Percentiles rank a stretch among this genome's conserved stretches.
phyloP scores from a whole-genome alignment of 1,284 basidiomycete genomes.

The Austropuccinia psidii region DNA sequence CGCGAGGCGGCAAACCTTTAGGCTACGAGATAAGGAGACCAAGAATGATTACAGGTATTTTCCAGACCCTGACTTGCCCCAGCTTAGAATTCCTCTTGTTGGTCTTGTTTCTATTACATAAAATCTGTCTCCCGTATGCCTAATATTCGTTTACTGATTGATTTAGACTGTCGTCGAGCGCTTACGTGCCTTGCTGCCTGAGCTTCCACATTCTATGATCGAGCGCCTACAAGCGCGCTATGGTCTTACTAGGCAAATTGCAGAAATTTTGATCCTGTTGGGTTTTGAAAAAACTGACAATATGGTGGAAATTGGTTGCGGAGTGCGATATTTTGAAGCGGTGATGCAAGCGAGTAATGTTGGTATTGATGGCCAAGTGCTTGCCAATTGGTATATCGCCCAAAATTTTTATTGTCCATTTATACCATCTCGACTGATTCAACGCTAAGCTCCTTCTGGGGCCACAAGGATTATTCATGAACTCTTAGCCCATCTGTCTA shows the following conservation, averaged over 20 bases:
- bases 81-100: constrained; percentile 55
- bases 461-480: constrained; percentile 71
- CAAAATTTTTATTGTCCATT: not conserved
- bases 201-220: constrained; percentile 65
- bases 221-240: constrained; percentile 55
- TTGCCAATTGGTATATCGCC: constrained; percentile 28
- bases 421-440: not conserved
- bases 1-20: constrained; percentile 68
- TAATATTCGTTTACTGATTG: not conserved
- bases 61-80: constrained; percentile 90
- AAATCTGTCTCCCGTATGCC: not conserved
- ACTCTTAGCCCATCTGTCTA: constrained; percentile 65
- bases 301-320: constrained; percentile 51
- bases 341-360: not conserved
- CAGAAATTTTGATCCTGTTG: constrained; percentile 60
- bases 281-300: constrained; percentile 61
- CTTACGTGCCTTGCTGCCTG: constrained; percentile 61
- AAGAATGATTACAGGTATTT: constrained; percentile 95
- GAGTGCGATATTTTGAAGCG: constrained; percentile 32
- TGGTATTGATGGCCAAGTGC: not conserved
- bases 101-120: not conserved
- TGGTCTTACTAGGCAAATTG: constrained; percentile 60
- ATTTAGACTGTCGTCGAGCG: constrained; percentile 52
- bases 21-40: constrained; percentile 80
- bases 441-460: not conserved